A percentile compares a stretch with the other conserved stretches of the same genome.
phyloP scores from a whole-genome alignment of 345 rosid species.

The Erucastrum elatum region DNA sequence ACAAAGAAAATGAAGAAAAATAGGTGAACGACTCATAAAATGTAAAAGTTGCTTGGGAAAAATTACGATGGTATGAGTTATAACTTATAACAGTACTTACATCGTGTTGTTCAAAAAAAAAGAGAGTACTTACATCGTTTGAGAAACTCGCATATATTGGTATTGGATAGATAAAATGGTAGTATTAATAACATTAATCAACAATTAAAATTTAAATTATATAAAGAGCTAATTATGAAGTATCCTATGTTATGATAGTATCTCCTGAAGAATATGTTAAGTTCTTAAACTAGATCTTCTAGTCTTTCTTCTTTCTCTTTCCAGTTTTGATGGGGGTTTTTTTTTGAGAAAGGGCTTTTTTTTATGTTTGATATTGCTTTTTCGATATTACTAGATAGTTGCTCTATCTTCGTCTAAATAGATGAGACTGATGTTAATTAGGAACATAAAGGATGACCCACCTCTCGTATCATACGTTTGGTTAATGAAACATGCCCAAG shows the following conservation, averaged over 20 bases:
- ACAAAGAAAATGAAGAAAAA: not conserved
- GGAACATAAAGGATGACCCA: conserved; percentile 35
- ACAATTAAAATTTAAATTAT: too few species aligned
- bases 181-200: too few species aligned
- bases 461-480: conserved; percentile 30
- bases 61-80: not conserved
- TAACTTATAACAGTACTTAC: not conserved
- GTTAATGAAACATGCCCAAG: conserved; percentile 40
- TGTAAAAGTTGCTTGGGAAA: not conserved
- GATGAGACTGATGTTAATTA: conserved; percentile 20
- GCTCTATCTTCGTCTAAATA: not conserved
- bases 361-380: not conserved
- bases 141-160: not conserved
- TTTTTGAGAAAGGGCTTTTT: not conserved
- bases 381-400: not conserved
- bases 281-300: not conserved
- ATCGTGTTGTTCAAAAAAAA: not conserved
- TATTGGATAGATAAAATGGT: not conserved
- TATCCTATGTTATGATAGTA: not conserved
- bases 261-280: not conserved
- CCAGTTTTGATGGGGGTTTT: not conserved
- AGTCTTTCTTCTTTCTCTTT: not conserved
- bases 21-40: not conserved
- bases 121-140: not conserved
- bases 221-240: not conserved